Evolutionary conservation across 768 basidiomycete genomes (phyloP).

Genomic region (Hirschioporus abietinus): DNA sequence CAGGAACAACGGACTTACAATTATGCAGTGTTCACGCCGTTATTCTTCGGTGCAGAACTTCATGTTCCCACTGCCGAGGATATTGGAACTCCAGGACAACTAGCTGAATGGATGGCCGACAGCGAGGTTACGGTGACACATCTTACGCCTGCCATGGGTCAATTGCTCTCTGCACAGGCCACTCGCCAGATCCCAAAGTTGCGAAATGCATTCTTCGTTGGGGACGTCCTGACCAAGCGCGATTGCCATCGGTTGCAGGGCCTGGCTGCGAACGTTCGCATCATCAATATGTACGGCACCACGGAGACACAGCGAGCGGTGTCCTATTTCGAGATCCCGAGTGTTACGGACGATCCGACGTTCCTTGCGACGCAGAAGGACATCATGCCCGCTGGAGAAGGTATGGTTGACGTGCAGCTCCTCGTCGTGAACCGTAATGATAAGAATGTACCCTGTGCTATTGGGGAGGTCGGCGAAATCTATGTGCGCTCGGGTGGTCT

Average conservation of each 20-base stretch:
- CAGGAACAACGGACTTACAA: constrained; percentile 5
- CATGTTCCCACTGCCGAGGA: constrained; percentile 96
- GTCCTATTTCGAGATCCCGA: constrained; percentile 91
- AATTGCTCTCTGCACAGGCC: constrained; percentile 88
- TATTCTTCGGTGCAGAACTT: constrained; percentile 93
- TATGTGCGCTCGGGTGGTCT: constrained; percentile 95
- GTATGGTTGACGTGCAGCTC: constrained; percentile 97
- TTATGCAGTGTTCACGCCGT: constrained; percentile 86
- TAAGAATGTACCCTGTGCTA: constrained; percentile 77
- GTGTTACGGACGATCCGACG: constrained; percentile 75
- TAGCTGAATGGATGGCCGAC: constrained; percentile 98
- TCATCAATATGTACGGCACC: constrained; percentile 99
- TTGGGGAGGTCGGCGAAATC: constrained; percentile 98
- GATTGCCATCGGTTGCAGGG: constrained; percentile 93
- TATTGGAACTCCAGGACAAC: constrained; percentile 92
- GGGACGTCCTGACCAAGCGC: constrained; percentile 97
- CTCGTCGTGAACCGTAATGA: constrained; percentile 92
- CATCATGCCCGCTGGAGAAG: constrained; percentile 94
- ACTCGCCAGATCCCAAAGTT: constrained; percentile 81
- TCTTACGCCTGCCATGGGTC: constrained; percentile 98
- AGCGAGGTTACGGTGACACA: constrained; percentile 92
- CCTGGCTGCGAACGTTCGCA: constrained; percentile 85
- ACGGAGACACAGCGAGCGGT: constrained; percentile 99
- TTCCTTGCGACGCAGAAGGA: constrained; percentile 95
- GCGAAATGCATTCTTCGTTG: constrained; percentile 93